Base-by-base conservation (phyloP, 805 yeast species). In the Saturnispora sekii region DNA sequence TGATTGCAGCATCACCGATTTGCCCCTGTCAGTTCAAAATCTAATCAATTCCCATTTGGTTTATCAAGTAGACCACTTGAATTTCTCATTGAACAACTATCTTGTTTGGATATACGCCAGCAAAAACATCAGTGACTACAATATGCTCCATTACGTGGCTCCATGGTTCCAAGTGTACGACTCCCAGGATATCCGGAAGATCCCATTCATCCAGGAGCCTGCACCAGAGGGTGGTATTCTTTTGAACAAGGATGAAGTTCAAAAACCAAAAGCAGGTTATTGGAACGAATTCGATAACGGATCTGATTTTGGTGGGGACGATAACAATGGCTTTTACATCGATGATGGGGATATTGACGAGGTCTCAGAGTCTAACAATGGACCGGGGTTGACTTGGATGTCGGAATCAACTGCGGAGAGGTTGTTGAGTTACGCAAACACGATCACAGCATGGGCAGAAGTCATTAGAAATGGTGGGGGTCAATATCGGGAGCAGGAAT, bases 231-330 rank as follows among this genome's bases (percentile, higher is more conserved):
- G 41, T 15, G 64, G 68, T 1, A 65, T 64, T 11, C 43, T 63
- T 14, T 45, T 63, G 21, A 64, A 64, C 47, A 61, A 57, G 41
- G 33, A 57, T 45, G 64, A 59, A 15, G 51, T 36, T n/a, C 45
- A 49, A 43, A 35, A 48, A 31, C 34, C 46, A 36, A 52, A 52
- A 31, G 51, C 54, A 21, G 53, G 80, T 38, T 79, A 79, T 57
- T 79, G 84, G 84, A 79, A 79, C 54, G 84, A 79, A 60, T 79
- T 79, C 55, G 84, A 79, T 53, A 68, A 79, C 53, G 74, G 73
- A 0, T 76, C 80, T 1, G 84, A 77, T 47, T 74, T 62, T 37
- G 76, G 65, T 46, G 64, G 56, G 26, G 48, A 45, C 26, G 68
- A 65, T 30, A 66, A 58, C 31, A 64, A 53, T 6, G 67, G 66